phyloP scores from a whole-genome alignment of 345 rosid species.

The Eucalyptus sp. region DNA sequence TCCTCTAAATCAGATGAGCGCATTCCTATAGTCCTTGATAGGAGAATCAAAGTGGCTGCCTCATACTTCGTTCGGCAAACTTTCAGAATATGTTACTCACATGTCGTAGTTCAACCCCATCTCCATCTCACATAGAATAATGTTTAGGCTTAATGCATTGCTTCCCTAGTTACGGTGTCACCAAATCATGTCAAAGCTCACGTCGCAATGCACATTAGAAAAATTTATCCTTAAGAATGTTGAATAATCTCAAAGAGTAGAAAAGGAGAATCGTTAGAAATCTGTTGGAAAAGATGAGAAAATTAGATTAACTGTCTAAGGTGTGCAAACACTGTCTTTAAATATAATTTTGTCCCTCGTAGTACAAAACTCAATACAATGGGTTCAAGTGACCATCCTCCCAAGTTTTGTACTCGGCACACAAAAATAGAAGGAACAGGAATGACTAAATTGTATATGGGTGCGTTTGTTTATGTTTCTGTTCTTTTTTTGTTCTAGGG shows the following conservation, averaged over 20 bases:
- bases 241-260: accelerated
- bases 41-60: neutral
- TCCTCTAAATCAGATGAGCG: neutral
- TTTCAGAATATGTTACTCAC: neutral
- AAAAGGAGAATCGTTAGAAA: neutral
- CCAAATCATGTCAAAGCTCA: neutral
- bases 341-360: accelerated
- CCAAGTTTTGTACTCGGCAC: accelerated
- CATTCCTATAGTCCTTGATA: no score
- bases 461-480: no score
- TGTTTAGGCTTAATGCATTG: neutral
- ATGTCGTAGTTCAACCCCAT: accelerated
- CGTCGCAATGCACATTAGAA: neutral
- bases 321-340: accelerated
- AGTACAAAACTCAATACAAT: accelerated
- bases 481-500: no score
- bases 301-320: accelerated
- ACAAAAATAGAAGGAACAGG: accelerated
- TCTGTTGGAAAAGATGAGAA: no score
- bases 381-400: neutral
- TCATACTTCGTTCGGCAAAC: neutral
- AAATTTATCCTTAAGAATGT: neutral
- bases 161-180: accelerated
- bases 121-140: neutral
- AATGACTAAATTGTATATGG: neutral